Conservation (phyloP, 345 rosid species). For the Psidium friedrichsthalianum region DNA sequence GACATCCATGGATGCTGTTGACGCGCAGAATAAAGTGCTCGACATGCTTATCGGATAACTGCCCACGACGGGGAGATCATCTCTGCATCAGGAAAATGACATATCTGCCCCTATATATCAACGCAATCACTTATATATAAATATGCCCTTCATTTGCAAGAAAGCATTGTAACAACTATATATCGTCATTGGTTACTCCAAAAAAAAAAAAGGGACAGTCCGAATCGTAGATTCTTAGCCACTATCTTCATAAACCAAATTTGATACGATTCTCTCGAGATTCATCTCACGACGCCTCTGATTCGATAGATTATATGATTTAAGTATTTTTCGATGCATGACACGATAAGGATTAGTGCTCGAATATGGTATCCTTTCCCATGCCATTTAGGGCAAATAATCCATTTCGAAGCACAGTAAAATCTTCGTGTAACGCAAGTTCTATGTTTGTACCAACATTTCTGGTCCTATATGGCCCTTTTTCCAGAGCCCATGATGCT, state of each 20-base stretch:
- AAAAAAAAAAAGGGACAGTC: too few relatives aligned
- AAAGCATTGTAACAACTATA: too few relatives aligned
- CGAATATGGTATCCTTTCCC: not conserved
- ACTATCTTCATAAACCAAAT: not conserved
- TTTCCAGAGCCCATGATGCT: not conserved
- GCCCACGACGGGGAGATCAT: not conserved
- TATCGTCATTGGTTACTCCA: accelerated
- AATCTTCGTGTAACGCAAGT: too few relatives aligned
- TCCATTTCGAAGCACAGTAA: not conserved
- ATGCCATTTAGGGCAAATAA: not conserved
- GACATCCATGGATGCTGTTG: not conserved
- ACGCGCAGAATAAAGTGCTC: not conserved
- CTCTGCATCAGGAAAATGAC: not conserved
- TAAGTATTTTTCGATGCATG: not conserved
- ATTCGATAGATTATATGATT: not conserved
- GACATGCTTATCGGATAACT: not conserved
- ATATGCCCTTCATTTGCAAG: accelerated
- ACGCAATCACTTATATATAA: too few relatives aligned
- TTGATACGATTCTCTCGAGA: not conserved
- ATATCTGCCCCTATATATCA: not conserved
- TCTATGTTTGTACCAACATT: not conserved
- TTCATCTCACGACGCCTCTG: not conserved
- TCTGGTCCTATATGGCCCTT: too few relatives aligned
- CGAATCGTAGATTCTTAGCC: not conserved
- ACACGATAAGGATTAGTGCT: not conserved